These are phyloP conservation scores for Podospora pseudocomata DNA, from an alignment of 495 filamentous ascomycete genomes.

Conservation along the genomic window DNA sequence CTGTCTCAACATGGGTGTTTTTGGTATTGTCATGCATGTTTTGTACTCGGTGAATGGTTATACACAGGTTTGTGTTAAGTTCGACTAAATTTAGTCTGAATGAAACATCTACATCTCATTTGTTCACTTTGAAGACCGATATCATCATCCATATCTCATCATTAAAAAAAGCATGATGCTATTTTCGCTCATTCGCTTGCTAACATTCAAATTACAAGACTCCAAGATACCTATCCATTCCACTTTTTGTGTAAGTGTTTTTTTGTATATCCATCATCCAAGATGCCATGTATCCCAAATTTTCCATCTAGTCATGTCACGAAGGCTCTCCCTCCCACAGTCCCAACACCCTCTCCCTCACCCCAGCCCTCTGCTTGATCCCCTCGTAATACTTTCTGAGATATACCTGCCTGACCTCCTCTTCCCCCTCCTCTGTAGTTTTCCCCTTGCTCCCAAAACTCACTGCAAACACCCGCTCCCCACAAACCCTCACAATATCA, in stretches of 20 bases:
- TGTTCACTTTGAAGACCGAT: too few species aligned
- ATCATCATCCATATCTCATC: too few species aligned
- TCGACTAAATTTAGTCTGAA: too few species aligned
- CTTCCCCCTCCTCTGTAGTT: background rate
- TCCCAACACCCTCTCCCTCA: constrained; percentile 41
- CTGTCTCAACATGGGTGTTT: background rate
- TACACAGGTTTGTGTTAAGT: too few species aligned
- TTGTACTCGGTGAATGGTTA: background rate
- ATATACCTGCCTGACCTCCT: constrained; percentile 8
- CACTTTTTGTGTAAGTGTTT: background rate
- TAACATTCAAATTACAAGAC: background rate
- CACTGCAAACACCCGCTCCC: background rate
- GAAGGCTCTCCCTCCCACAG: background rate
- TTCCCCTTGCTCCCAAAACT: background rate
- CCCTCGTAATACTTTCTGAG: constrained; percentile 53
- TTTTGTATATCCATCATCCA: background rate
- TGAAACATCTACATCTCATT: too few species aligned
- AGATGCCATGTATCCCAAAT: background rate
- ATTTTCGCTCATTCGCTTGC: background rate
- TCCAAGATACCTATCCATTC: background rate
- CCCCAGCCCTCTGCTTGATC: constrained; percentile 48
- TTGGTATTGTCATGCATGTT: background rate
- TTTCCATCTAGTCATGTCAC: too few species aligned
- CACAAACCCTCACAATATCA: background rate
- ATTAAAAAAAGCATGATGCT: too few species aligned